phyloP scores from a whole-genome alignment of 1,139 yeast species.

The Geotrichum armillariae region DNA sequence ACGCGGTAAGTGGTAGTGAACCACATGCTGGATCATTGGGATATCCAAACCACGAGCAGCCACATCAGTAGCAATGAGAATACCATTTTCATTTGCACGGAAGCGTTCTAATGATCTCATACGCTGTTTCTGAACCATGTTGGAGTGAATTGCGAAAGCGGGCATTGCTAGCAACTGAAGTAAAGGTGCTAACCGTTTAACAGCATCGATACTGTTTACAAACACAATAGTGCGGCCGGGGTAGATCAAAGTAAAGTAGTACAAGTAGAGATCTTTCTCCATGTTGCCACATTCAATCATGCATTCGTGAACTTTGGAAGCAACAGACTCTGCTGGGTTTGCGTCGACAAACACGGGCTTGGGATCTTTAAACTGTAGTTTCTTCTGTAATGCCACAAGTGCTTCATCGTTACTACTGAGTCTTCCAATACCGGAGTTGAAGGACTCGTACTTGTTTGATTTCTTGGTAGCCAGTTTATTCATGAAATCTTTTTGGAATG shows the following conservation, averaged over 20 bases:
- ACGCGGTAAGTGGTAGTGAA: conserved; percentile 93
- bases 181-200: conserved; percentile 78
- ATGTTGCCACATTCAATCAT: conserved; percentile 87
- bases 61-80: conserved; percentile 91
- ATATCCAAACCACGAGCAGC: conserved; percentile 99
- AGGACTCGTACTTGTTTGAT: conserved; percentile 31
- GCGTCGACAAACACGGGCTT: conserved; percentile 71
- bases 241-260: conserved; percentile 81
- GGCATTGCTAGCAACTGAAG: conserved; percentile 69
- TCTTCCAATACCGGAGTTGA: conserved; percentile 24
- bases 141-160: conserved; percentile 77
- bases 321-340: conserved; percentile 81
- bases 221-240: conserved; percentile 91
- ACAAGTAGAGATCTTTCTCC: conserved; percentile 87
- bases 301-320: conserved; percentile 77
- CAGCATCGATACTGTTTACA: conserved; percentile 93
- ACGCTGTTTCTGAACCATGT: conserved; percentile 94
- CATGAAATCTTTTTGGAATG: conserved; percentile 82
- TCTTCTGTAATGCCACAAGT: conserved; percentile 39
- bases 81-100: conserved; percentile 50
- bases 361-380: conserved; percentile 39
- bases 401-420: conserved; percentile 39
- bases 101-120: conserved; percentile 74
- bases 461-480: conserved; percentile 59
- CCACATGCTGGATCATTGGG: conserved; percentile 87